Base-by-base conservation (phyloP, 345 rosid species). In the Populus davidiana region DNA sequence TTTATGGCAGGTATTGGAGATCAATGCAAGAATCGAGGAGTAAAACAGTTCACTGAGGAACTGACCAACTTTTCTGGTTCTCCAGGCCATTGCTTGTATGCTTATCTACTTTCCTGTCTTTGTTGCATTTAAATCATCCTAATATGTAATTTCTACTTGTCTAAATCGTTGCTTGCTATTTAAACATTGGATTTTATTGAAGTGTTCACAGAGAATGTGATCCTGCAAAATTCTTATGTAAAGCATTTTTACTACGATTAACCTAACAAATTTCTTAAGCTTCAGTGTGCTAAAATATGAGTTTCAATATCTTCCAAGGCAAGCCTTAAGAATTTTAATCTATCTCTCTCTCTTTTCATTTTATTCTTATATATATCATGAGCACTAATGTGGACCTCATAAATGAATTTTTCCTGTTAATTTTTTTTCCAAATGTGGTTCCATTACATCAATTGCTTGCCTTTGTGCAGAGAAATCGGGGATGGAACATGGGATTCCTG, bases 401-500 rank as follows among this genome's bases (percentile, higher is more conserved):
- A 54, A 49, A 70, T 29, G 69, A 65, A 65, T 31, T 29, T 2
- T 8, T 18, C n/a, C 41, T 65, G 21, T 65, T 71, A 18, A 33
- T 4, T 18, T n/a, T 21, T 31, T 49, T 38, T 12, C 7, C 39
- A 62, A 62, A 61, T 12, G 14, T 66, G 74, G 59, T 43, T 36
- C 33, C 35, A 52, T 66, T 54, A 65, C 67, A 29, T 76, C 71
- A 36, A 39, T 75, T 70, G 52, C 38, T 64, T 71, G 70, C 71
- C 43, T 71, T 70, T 63, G 25, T 82, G 78, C 86, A 93, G 99
- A 80, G 99, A 95, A 91, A 69, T 93, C 81, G 99, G 99, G 75
- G 81, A 77, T 86, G 99, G 98, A 77, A 64, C 82, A 36, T 84
- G 88, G 76, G 98, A 95, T 85, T 95, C 99, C 11, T 95, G 98